Evolutionary conservation across 129 eudicot species (phyloP).

Genomic region (Solidago caesia): DNA sequence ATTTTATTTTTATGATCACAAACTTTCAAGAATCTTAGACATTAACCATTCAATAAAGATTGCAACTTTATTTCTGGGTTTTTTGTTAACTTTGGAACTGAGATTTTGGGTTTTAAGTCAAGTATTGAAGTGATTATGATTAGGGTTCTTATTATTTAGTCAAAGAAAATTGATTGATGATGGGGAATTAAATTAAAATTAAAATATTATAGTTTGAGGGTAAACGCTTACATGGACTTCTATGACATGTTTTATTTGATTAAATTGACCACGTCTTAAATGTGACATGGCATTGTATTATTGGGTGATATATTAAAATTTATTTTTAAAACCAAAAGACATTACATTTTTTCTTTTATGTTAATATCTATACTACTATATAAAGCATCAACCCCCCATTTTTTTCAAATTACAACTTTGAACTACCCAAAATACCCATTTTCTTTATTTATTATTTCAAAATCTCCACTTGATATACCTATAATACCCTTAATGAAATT

Average conservation of each 20-base stretch:
- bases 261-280: slow-evolving; percentile 23
- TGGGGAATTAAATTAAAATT: neutral
- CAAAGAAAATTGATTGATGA: neutral
- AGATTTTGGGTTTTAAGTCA: slow-evolving; percentile 22
- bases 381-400: no score
- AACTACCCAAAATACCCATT: no score
- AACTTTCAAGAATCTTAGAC: slow-evolving; percentile 21
- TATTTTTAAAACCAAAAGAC: no score
- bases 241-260: neutral
- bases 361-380: no score
- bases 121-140: slow-evolving; percentile 10
- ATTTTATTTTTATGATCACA: slow-evolving; percentile 34
- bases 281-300: slow-evolving; percentile 32
- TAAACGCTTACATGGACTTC: slow-evolving; percentile 31
- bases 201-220: slow-evolving; percentile 22
- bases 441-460: no score
- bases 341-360: no score
- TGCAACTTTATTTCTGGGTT: slow-evolving; percentile 22
- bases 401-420: no score
- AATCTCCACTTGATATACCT: no score
- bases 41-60: slow-evolving; percentile 30
- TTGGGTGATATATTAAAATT: slow-evolving; percentile 14
- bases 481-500: no score
- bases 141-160: slow-evolving; percentile 27
- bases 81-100: neutral